Conservation (phyloP, 345 rosid species). For the Hibiscus trionum region DNA sequence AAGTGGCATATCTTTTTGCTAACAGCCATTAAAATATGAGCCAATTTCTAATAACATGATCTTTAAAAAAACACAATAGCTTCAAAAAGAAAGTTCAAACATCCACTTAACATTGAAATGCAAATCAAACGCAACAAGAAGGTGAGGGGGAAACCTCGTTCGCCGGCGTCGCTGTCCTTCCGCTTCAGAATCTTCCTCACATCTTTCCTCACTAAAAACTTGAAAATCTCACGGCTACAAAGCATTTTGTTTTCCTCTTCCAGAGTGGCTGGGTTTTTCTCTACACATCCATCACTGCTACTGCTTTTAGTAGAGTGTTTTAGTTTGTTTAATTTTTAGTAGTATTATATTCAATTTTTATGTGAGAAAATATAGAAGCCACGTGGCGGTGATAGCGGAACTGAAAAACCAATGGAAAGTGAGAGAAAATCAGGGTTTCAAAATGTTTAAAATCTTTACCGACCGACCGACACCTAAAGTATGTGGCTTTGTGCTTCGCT, state of each 20-base stretch:
- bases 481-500: not conserved
- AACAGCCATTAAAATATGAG: too few species aligned
- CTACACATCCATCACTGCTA: not conserved
- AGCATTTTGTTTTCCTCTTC: not conserved
- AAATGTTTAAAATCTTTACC: not conserved
- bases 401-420: not conserved
- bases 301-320: not conserved
- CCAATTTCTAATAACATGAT: too few species aligned
- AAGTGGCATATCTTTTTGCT: too few species aligned
- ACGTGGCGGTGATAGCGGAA: not conserved
- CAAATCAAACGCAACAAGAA: not conserved
- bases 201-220: constrained; percentile 42
- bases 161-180: constrained; percentile 88
- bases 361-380: not conserved
- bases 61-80: too few species aligned
- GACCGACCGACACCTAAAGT: not conserved
- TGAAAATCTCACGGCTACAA: constrained; percentile 28
- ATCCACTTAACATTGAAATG: not conserved
- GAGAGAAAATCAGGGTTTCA: not conserved
- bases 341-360: too few species aligned
- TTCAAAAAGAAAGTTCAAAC: too few species aligned
- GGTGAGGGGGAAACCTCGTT: constrained; percentile 32
- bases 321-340: not conserved
- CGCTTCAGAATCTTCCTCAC: constrained; percentile 79
- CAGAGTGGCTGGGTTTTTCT: not conserved